Conservation (phyloP, 225 moss, liverwort and hornwort genomes). For the Marchantia paleacea region DNA sequence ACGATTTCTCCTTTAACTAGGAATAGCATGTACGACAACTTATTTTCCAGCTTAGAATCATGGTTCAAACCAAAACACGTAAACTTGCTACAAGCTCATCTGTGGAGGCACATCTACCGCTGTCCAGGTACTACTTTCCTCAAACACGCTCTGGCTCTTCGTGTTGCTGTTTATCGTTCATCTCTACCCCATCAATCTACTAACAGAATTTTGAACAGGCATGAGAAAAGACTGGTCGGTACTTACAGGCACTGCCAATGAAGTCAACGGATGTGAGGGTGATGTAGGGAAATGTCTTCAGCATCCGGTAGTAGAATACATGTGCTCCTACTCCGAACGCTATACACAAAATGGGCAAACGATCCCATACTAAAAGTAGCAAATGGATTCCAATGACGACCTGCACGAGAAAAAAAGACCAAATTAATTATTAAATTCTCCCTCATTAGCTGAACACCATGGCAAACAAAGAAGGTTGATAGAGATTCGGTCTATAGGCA, state of each 20-base stretch:
- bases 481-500: neutral
- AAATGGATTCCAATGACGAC: constrained; percentile 64
- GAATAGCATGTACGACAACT: too few species aligned
- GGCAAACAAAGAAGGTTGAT: neutral
- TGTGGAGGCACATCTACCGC: too few species aligned
- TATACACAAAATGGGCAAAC: constrained; percentile 65
- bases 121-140: neutral
- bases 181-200: neutral
- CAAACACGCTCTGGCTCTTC: too few species aligned
- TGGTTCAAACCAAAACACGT: too few species aligned
- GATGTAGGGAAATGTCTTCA: constrained; percentile 90
- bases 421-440: neutral
- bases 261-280: constrained; percentile 69
- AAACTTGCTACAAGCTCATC: too few species aligned
- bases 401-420: constrained; percentile 16
- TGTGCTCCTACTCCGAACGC: constrained; percentile 66
- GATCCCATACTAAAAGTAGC: constrained; percentile 65
- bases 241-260: constrained; percentile 57
- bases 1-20: too few species aligned
- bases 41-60: too few species aligned
- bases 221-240: neutral
- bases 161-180: too few species aligned
- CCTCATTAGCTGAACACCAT: neutral
- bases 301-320: constrained; percentile 69
- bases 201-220: neutral